phyloP scores from a whole-genome alignment of 257 asterid genomes.

The Nemophila menziesii region DNA sequence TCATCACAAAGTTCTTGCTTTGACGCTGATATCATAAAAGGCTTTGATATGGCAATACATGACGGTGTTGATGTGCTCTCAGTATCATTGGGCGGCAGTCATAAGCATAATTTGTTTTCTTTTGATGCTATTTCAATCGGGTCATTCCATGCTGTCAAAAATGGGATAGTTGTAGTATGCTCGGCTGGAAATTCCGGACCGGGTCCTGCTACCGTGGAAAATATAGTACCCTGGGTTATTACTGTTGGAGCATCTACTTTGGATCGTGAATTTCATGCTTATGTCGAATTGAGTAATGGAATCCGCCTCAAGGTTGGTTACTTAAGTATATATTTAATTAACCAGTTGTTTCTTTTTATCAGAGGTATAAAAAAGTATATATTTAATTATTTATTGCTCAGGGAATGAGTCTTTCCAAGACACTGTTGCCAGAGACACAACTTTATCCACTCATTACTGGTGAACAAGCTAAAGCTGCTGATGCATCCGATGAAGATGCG shows the following conservation, averaged over 20 bases:
- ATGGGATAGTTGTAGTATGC: slow-evolving; percentile 35
- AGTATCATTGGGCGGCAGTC: slow-evolving; percentile 36
- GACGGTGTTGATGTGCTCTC: slow-evolving; percentile 78
- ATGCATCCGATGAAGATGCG: slow-evolving; percentile 28
- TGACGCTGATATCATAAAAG: slow-evolving; percentile 45
- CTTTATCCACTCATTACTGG: slow-evolving; percentile 32
- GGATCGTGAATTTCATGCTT: slow-evolving; percentile 25
- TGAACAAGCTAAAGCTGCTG: slow-evolving; percentile 19
- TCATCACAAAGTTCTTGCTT: slow-evolving; percentile 33
- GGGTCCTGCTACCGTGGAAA: slow-evolving; percentile 15
- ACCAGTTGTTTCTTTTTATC: too few species aligned
- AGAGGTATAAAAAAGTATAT: too few species aligned
- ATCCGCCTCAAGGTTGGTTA: slow-evolving; percentile 1
- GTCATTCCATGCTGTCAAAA: slow-evolving; percentile 45
- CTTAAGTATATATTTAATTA: too few species aligned
- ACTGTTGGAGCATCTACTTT: slow-evolving; percentile 67
- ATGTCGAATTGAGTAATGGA: slow-evolving; percentile 25
- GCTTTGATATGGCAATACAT: slow-evolving; percentile 42
- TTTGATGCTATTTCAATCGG: slow-evolving; percentile 38
- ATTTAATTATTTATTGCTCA: too few species aligned
- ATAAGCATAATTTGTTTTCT: slow-evolving; percentile 4
- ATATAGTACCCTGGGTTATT: slow-evolving; percentile 63
- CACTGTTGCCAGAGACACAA: slow-evolving; percentile 16
- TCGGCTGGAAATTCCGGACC: slow-evolving; percentile 65
- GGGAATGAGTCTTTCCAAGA: slow-evolving; percentile 33